phyloP scores from a whole-genome alignment of 352 stramenopile genomes.

The Phytophthora hybrid region DNA sequence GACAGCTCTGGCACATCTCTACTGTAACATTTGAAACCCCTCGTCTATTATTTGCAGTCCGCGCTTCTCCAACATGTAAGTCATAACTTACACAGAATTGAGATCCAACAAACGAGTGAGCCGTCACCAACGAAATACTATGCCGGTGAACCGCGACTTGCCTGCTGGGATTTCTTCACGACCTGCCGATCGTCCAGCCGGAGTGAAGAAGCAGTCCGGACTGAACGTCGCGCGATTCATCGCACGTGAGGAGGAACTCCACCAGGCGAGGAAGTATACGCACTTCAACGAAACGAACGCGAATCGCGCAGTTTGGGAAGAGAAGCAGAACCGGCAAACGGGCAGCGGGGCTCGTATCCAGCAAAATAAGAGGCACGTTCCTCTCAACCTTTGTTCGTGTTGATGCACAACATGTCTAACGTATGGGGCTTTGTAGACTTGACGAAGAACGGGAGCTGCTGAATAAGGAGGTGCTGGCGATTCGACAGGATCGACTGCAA shows the following conservation, averaged over 20 bases:
- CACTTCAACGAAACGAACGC: constrained; percentile 57
- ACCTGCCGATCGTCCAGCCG: constrained; percentile 19
- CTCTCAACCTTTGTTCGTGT: neutral
- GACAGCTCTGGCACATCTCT: too few species aligned
- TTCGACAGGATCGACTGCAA: constrained; percentile 70
- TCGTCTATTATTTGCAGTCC: neutral
- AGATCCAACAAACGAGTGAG: neutral
- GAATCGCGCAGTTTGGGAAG: constrained; percentile 74
- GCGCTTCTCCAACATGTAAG: too few species aligned
- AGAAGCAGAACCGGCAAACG: constrained; percentile 72
- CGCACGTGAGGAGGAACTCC: constrained; percentile 75
- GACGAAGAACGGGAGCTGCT: constrained; percentile 79
- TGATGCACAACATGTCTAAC: constrained; percentile 4
- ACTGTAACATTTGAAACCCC: neutral
- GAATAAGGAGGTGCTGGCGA: constrained; percentile 75
- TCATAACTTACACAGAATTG: too few species aligned
- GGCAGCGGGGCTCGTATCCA: constrained; percentile 60
- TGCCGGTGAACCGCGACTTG: constrained; percentile 62
- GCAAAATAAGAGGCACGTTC: constrained; percentile 61
- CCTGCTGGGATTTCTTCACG: constrained; percentile 61
- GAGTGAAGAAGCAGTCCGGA: constrained; percentile 50
- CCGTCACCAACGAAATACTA: constrained; percentile 10
- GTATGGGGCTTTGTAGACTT: constrained; percentile 37
- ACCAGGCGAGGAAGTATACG: constrained; percentile 67
- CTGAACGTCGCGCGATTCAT: constrained; percentile 84